These are phyloP conservation scores for Alternaria metachromatica DNA, from an alignment of 2,329 filamentous ascomycete genomes.

Conservation along the genomic window DNA sequence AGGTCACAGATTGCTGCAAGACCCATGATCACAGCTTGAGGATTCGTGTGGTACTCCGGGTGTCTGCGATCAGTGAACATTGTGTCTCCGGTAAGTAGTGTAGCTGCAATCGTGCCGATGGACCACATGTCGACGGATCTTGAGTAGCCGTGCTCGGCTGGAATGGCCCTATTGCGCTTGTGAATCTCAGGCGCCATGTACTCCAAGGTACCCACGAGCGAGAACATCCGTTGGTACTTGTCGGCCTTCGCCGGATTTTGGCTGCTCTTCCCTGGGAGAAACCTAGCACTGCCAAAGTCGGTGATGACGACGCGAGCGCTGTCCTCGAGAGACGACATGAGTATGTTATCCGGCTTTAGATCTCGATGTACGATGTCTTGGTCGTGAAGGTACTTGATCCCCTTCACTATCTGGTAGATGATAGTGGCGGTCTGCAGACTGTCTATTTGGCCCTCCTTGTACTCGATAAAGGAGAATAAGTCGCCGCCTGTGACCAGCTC, in stretches of 20 bases:
- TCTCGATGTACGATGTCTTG: slow-evolving; percentile 66
- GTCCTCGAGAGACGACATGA: slow-evolving; percentile 61
- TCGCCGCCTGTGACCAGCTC: slow-evolving; percentile 67
- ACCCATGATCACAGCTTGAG: slow-evolving; percentile 35
- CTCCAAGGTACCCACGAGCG: slow-evolving; percentile 62
- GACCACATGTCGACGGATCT: slow-evolving; percentile 69
- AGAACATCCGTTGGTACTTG: slow-evolving; percentile 56
- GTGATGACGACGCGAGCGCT: slow-evolving; percentile 64
- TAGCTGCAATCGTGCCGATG: slow-evolving; percentile 61
- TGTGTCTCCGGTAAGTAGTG: slow-evolving; percentile 59
- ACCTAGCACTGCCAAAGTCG: slow-evolving; percentile 65
- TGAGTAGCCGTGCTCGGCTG: slow-evolving; percentile 57
- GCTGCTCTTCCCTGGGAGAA: slow-evolving; percentile 30
- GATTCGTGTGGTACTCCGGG: slow-evolving; percentile 32
- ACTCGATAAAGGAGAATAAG: slow-evolving; percentile 65
- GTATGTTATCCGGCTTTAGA: slow-evolving; percentile 68
- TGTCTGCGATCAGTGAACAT: slow-evolving; percentile 53
- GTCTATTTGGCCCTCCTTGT: slow-evolving; percentile 54
- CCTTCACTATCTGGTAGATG: slow-evolving; percentile 62
- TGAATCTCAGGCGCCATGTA: slow-evolving; percentile 63
- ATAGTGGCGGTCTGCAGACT: slow-evolving; percentile 63
- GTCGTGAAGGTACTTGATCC: slow-evolving; percentile 64
- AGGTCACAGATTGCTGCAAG: slow-evolving; percentile 53
- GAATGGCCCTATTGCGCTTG: slow-evolving; percentile 34
- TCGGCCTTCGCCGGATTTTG: neutral